Percentiles rank a stretch among this genome's conserved stretches.
Conservation (phyloP, 495 filamentous ascomycete species). For the Stereocaulon alpinum region DNA sequence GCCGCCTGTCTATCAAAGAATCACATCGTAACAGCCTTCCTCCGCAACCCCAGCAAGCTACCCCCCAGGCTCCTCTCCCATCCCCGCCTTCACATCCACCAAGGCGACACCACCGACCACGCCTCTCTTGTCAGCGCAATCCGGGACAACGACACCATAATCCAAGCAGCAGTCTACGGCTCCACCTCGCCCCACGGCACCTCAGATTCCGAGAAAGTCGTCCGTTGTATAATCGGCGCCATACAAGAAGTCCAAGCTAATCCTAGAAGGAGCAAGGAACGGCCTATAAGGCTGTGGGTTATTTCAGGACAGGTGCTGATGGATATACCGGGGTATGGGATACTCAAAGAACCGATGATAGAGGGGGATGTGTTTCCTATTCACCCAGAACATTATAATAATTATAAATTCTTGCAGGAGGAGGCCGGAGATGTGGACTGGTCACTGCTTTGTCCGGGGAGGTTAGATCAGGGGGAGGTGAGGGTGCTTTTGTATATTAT, state of each 20-base stretch:
- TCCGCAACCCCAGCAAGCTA: slow-evolving; percentile 15
- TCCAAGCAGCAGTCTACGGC: slow-evolving; percentile 17
- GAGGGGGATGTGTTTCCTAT: slow-evolving; percentile 19
- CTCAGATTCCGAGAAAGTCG: slow-evolving; percentile 13
- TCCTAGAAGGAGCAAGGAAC: not conserved
- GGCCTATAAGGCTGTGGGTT: slow-evolving; percentile 15
- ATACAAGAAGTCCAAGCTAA: slow-evolving; percentile 17
- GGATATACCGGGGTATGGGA: slow-evolving; percentile 14
- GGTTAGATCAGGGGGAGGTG: slow-evolving; percentile 17
- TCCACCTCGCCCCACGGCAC: slow-evolving; percentile 1
- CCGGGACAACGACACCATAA: slow-evolving; percentile 14
- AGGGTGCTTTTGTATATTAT: slow-evolving; percentile 15
- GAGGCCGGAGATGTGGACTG: slow-evolving; percentile 17
- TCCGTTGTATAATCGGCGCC: slow-evolving; percentile 15
- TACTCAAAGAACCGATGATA: not conserved
- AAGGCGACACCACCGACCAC: slow-evolving; percentile 15
- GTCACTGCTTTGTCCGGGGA: slow-evolving; percentile 15
- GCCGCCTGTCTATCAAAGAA: slow-evolving; percentile 17
- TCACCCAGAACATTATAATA: slow-evolving; percentile 18
- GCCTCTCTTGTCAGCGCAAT: slow-evolving; percentile 13
- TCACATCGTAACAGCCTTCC: slow-evolving; percentile 18
- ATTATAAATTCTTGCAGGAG: slow-evolving; percentile 16
- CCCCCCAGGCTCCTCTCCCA: slow-evolving; percentile 9
- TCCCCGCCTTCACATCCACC: slow-evolving; percentile 14
- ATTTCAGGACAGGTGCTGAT: slow-evolving; percentile 17